Percentiles rank a stretch among this genome's conserved stretches.
These are phyloP conservation scores for Scedosporium boydii DNA, from an alignment of 2,329 filamentous ascomycete species.

Conservation along the genomic window DNA sequence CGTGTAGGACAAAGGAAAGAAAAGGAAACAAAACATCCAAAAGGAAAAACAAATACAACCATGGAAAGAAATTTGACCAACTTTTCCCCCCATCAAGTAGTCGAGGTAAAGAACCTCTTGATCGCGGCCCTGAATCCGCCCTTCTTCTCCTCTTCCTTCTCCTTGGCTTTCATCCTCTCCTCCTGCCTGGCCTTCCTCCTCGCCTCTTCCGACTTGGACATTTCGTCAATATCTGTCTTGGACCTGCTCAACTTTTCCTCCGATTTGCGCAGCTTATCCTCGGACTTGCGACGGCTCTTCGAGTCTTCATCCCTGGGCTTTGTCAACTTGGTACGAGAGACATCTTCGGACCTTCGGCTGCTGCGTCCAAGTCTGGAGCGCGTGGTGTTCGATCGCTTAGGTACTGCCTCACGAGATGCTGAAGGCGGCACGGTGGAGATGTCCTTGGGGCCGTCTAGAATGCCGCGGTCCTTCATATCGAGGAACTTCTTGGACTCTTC, in stretches of 20 bases:
- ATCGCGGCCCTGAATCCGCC: constrained; percentile 9
- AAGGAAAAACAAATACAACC: neutral
- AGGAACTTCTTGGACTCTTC: constrained; percentile 6
- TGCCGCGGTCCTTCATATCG: constrained; percentile 2
- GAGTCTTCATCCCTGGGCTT: neutral
- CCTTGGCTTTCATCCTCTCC: constrained; percentile 8
- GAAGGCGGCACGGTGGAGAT: neutral
- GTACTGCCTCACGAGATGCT: constrained; percentile 6
- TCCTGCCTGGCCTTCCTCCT: constrained; percentile 9
- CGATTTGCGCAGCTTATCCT: neutral
- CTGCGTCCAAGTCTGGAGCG: neutral
- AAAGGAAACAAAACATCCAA: constrained; percentile 1
- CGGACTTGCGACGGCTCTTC: neutral
- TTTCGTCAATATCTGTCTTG: constrained; percentile 1
- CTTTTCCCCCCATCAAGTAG: constrained; percentile 8
- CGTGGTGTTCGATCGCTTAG: constrained; percentile 6
- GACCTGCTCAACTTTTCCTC: constrained; percentile 8
- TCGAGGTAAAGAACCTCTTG: constrained; percentile 8
- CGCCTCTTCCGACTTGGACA: constrained; percentile 6
- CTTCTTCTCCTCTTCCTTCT: constrained; percentile 10
- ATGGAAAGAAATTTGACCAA: neutral
- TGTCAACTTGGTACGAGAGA: neutral
- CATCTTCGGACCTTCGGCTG: constrained; percentile 2
- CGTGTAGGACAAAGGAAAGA: neutral
- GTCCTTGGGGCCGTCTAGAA: constrained; percentile 3